Conservation (phyloP, 2,329 filamentous ascomycete species). For the Fragosphaeria purpurea region DNA sequence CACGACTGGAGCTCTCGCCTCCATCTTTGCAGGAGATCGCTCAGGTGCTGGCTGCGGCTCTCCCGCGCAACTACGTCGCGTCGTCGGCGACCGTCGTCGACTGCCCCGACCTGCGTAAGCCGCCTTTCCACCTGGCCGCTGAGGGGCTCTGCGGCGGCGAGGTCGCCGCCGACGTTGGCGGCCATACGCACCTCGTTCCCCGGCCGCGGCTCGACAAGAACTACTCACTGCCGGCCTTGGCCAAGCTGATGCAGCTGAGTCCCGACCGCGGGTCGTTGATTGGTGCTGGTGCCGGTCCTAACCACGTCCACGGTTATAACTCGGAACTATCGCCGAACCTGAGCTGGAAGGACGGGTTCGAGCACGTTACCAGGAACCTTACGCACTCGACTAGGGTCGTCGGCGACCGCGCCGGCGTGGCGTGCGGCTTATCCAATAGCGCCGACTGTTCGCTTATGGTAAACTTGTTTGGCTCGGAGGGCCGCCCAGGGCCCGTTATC, state of each 20-base stretch:
- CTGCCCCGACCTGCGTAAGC: slow-evolving; percentile 25
- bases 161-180: slow-evolving; percentile 33
- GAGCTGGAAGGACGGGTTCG: slow-evolving; percentile 16
- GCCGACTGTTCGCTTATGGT: slow-evolving; percentile 30
- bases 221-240: slow-evolving; percentile 23
- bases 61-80: background rate
- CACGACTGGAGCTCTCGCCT: no score
- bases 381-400: slow-evolving; percentile 16
- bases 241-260: slow-evolving; percentile 26
- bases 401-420: slow-evolving; percentile 14
- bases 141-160: slow-evolving; percentile 29
- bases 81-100: slow-evolving; percentile 6
- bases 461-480: slow-evolving; percentile 30
- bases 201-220: slow-evolving; percentile 22
- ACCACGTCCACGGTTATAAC: slow-evolving; percentile 30
- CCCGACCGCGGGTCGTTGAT: slow-evolving; percentile 22
- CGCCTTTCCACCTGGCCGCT: slow-evolving; percentile 28
- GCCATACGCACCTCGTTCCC: slow-evolving; percentile 30
- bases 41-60: no score
- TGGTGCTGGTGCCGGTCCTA: slow-evolving; percentile 33
- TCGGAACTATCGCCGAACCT: slow-evolving; percentile 31
- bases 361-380: slow-evolving; percentile 16
- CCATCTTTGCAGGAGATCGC: no score
- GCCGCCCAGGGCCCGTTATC: slow-evolving; percentile 23
- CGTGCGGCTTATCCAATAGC: background rate